phyloP scores from a whole-genome alignment of 345 rosid species.

The Kandelia obovata region DNA sequence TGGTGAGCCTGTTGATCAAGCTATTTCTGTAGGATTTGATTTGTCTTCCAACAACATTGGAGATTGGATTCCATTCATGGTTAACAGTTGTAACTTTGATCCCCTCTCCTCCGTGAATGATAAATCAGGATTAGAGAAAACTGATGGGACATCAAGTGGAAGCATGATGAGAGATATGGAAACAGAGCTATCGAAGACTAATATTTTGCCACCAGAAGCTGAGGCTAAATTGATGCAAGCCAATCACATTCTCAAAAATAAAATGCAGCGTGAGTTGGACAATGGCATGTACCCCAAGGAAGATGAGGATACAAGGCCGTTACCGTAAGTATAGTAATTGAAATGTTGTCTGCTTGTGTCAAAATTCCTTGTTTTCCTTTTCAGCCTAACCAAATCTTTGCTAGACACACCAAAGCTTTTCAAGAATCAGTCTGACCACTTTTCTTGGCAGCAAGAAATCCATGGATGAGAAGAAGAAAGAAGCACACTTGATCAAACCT shows the following conservation, averaged over 20 bases:
- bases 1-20: slow-evolving; percentile 24
- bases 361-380: background rate
- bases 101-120: slow-evolving; percentile 19
- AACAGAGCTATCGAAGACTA: slow-evolving; percentile 13
- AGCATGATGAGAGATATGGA: slow-evolving; percentile 24
- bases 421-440: background rate
- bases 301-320: slow-evolving; percentile 26
- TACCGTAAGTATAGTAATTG: slow-evolving; percentile 37
- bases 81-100: slow-evolving; percentile 15
- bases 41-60: slow-evolving; percentile 18
- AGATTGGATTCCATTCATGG: slow-evolving; percentile 21
- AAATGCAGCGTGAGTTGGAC: slow-evolving; percentile 18
- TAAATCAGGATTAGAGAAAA: slow-evolving; percentile 18
- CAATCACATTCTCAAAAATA: slow-evolving; percentile 14
- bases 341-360: slow-evolving; percentile 14
- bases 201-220: slow-evolving; percentile 27
- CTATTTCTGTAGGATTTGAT: slow-evolving; percentile 21
- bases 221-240: slow-evolving; percentile 21
- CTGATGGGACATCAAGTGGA: slow-evolving; percentile 21
- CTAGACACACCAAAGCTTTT: background rate
- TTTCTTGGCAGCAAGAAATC: slow-evolving; percentile 36
- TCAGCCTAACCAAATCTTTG: background rate
- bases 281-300: slow-evolving; percentile 18
- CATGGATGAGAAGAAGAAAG: slow-evolving; percentile 39
- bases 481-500: slow-evolving; percentile 44